Conservation (phyloP, 1,139 yeast species). For the Yamadazyma oceani region DNA sequence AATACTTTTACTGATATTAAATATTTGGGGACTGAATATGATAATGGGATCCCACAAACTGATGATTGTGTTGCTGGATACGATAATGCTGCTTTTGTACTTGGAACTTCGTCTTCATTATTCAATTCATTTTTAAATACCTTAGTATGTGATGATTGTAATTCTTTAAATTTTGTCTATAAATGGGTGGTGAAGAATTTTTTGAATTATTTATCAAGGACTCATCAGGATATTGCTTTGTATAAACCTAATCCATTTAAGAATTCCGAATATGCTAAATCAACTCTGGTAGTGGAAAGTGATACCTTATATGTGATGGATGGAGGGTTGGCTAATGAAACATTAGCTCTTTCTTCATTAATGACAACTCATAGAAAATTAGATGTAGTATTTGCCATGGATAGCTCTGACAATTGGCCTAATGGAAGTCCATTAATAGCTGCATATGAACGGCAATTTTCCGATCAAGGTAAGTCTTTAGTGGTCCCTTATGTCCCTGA, state of each 20-base stretch:
- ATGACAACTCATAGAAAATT: slow-evolving; percentile 36
- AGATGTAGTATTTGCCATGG: slow-evolving; percentile 41
- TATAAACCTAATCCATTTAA: slow-evolving; percentile 54
- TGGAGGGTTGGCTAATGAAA: slow-evolving; percentile 44
- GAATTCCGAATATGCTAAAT: slow-evolving; percentile 39
- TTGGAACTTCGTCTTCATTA: slow-evolving; percentile 78
- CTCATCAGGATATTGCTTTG: slow-evolving; percentile 38
- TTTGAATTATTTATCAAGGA: slow-evolving; percentile 44
- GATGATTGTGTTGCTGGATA: slow-evolving; percentile 60
- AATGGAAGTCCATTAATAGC: slow-evolving; percentile 33
- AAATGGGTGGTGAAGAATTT: slow-evolving; percentile 46
- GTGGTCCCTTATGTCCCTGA: slow-evolving; percentile 42
- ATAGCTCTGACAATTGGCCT: slow-evolving; percentile 43
- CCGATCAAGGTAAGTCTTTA: slow-evolving; percentile 28
- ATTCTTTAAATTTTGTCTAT: slow-evolving; percentile 47
- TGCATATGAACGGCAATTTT: slow-evolving; percentile 36
- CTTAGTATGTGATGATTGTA: slow-evolving; percentile 46
- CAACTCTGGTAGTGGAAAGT: slow-evolving; percentile 26
- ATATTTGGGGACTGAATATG: slow-evolving; percentile 36
- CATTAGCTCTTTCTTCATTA: slow-evolving; percentile 36
- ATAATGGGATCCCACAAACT: slow-evolving; percentile 29
- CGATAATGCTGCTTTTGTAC: slow-evolving; percentile 74
- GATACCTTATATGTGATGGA: slow-evolving; percentile 41
- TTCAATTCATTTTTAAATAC: slow-evolving; percentile 70
- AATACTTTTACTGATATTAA: slow-evolving; percentile 37